Percentiles rank a stretch among this genome's conserved stretches.
These are phyloP conservation scores for Mycogone perniciosa DNA, from an alignment of 2,329 filamentous ascomycete species.

Conservation along the genomic window DNA sequence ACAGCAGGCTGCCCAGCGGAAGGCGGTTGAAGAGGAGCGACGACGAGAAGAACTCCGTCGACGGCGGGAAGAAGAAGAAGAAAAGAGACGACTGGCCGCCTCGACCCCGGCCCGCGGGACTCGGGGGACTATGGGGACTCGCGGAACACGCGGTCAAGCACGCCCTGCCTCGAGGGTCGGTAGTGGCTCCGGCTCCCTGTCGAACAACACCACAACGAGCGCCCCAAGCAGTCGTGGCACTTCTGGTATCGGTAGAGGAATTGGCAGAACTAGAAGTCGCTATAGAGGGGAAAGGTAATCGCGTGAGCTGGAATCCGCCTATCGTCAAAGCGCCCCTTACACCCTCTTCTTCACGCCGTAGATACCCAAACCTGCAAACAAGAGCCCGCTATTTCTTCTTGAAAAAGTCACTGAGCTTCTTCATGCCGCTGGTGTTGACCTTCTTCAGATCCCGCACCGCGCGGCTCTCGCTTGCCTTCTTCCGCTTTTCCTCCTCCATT, in stretches of 20 bases:
- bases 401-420: constrained; percentile 95
- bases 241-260: constrained; percentile 31
- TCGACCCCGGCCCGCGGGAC: constrained; percentile 24
- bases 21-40: constrained; percentile 71
- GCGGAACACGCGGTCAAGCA: constrained; percentile 19
- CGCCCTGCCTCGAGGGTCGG: constrained; percentile 19
- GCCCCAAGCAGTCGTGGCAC: constrained; percentile 26
- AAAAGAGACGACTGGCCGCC: constrained; percentile 26
- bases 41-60: constrained; percentile 64
- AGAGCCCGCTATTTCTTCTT: constrained; percentile 50
- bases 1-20: constrained; percentile 71
- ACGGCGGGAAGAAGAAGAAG: constrained; percentile 56
- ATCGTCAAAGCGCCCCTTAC: not conserved
- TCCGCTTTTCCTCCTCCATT: constrained; percentile 83
- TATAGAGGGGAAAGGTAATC: constrained; percentile 27
- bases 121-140: constrained; percentile 17
- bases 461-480: constrained; percentile 66
- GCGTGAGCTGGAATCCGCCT: constrained; percentile 4
- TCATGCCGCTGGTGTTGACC: constrained; percentile 88
- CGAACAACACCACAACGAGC: constrained; percentile 22
- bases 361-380: constrained; percentile 23
- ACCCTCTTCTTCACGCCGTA: constrained; percentile 14
- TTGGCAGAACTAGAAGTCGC: constrained; percentile 27
- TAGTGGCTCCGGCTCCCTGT: constrained; percentile 22
- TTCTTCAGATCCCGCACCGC: constrained; percentile 79